phyloP scores from a whole-genome alignment of 2,329 filamentous ascomycete species.

The Aspergillus vadensis region DNA sequence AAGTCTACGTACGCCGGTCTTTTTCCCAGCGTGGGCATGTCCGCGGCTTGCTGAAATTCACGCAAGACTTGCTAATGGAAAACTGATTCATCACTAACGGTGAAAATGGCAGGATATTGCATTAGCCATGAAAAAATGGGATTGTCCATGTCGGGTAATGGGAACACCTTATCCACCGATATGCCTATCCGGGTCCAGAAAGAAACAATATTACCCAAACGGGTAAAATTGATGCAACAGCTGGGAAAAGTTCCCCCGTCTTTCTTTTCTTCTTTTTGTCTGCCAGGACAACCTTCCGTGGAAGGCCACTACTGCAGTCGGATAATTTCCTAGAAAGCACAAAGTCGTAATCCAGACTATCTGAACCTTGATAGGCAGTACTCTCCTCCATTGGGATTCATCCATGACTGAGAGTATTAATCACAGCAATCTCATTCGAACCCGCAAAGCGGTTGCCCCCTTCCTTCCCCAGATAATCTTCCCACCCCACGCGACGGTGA shows the following conservation, averaged over 20 bases:
- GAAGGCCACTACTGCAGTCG: neutral
- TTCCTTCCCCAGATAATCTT: slow-evolving; percentile 27
- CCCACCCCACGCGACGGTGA: slow-evolving; percentile 24
- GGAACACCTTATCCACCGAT: neutral
- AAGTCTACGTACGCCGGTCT: slow-evolving; percentile 1
- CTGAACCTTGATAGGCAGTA: neutral
- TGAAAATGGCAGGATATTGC: neutral
- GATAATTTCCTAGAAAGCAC: neutral
- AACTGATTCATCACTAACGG: neutral
- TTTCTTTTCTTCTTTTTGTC: neutral
- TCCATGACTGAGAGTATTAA: slow-evolving; percentile 13
- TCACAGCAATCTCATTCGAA: slow-evolving; percentile 16
- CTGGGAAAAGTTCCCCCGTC: neutral
- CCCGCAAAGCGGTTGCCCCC: neutral
- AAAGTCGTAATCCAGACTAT: neutral
- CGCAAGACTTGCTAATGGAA: neutral
- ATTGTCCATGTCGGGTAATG: neutral
- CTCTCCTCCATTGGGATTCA: neutral
- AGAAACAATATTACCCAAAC: slow-evolving; percentile 4
- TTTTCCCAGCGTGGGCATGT: neutral
- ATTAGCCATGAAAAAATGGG: neutral
- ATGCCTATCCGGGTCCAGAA: neutral
- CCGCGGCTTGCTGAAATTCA: neutral
- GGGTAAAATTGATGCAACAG: slow-evolving; percentile 2
- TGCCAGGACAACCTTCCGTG: neutral